Evolutionary conservation across 352 stramenopile species (phyloP), one percentile per base, ranked within the genome.

Genomic region (Pseudoperonospora humuli): DNA sequence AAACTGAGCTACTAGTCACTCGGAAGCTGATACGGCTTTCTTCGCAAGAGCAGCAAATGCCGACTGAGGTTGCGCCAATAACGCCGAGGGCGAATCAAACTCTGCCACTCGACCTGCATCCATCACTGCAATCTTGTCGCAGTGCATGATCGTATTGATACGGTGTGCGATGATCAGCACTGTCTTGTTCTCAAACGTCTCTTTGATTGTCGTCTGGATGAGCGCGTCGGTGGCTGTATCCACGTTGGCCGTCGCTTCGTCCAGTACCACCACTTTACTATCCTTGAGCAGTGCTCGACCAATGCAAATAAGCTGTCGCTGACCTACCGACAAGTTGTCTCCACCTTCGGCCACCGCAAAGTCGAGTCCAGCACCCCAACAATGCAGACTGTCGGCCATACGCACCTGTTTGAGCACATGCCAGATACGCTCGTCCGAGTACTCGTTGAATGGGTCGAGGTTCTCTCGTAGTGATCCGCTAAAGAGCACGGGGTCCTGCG

Each of bases 111-210:
- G 58, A 5, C 86, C 86, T 34, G 84, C 67, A 46, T 96, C 79
- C 50, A 97, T 70, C 15, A 97, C 86, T 0, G 95, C 54, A 17
- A 97, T 75, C 32, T 77, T 69, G 50, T 97, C 82, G 57, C 78
- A 91, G 39, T 97, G 86, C 60, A 96, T 77, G 50, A 97, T 95
- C 3, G 91, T 97, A 45, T 95, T 86, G 14, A 97, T 70, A n/a
- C 93, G 66, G 54, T 97, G 93, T 2, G 94, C 93, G 49, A 98
- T n/a, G 10, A 91, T 97, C 3, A 98, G 61, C 25, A 96, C 74
- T 10, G 94, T 98, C 21, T 83, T 75, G 31, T 84, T 61, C 15
- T 48, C 38, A 66, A 98, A 97, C 33, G 95, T 87, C 36, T 86
- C 45, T 34, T 92, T 64, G 53, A 97, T 93, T n/a, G 79, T 87